Evolutionary conservation across 768 basidiomycete genomes (phyloP), one percentile per base, ranked within the genome.

Genomic region (Mycena crocata): DNA sequence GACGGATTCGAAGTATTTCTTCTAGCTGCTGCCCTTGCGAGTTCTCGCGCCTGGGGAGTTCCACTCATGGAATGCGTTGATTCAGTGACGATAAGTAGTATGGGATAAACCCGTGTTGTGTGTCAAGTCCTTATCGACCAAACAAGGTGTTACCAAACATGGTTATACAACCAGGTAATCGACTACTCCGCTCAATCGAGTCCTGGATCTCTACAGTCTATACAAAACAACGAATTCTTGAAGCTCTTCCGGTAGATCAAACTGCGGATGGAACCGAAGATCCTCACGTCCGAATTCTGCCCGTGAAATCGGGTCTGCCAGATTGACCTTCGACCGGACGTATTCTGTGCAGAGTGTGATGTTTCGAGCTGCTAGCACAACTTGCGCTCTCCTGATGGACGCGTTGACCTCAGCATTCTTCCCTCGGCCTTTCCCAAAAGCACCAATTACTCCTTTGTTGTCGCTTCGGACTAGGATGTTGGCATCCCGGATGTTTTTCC

Each of bases 391-490:
- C 17, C 68, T 54, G 19, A 77, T 63, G 8, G 54, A 72, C 6
- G 50, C 14, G 30, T 76, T 76, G 0, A 71, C 64, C 37, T 70
- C 49, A 12, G 46, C 45, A 31, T 74, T 75, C 1, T 66, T 35
- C 3, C 71, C 64, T 0, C 67, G 45, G 5, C 74, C 72, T 44
- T 72, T 68, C 10, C 62, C n/a, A 2, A 75, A 61, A 6, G 77
- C 75, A 0, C 77, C 75, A 10, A 83, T 76, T 0, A 79, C 74
- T 0, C 78, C 82, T 28, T 72, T 59, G 51, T 85, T 82, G 58
- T 84, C 77, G 0, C 74, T 79, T 10, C 62, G 69, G 1, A 84
- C 62, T 0, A 71, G 19, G 0, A 83, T 15, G 24, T 82, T 72
- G 3, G 32, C 62, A 30, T 77, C 49, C 0, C 35, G 10, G 26